Conservation (phyloP, 2,329 filamentous ascomycete species). For the Paracoccidioides lutzii region DNA sequence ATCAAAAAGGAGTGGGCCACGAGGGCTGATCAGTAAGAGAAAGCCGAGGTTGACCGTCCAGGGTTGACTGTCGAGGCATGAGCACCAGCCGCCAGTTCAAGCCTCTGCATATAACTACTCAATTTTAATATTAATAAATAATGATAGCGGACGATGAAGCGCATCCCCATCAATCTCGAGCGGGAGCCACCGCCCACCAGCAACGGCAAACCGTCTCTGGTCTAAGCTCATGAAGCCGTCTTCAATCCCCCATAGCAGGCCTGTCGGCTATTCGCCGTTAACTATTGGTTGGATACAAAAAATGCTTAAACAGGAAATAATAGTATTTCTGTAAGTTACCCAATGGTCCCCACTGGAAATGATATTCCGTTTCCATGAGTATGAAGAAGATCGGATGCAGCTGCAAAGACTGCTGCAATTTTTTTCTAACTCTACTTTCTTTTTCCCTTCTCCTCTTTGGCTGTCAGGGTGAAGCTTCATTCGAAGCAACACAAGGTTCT, state of each 20-base stretch:
- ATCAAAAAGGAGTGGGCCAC: not conserved
- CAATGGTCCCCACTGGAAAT: not conserved
- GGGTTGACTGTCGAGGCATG: too few relatives aligned
- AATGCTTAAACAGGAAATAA: not conserved
- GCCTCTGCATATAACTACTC: not conserved
- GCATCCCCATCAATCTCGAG: not conserved
- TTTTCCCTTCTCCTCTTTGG: too few relatives aligned
- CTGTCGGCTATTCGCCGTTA: not conserved
- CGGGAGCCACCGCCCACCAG: not conserved
- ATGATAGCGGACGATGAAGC: not conserved
- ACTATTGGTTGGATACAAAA: not conserved
- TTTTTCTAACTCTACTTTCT: too few relatives aligned
- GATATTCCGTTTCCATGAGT: not conserved
- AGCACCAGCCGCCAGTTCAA: too few relatives aligned
- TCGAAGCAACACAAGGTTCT: too few relatives aligned
- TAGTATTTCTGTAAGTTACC: not conserved
- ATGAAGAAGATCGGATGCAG: not conserved
- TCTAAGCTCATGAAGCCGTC: slow-evolving; percentile 1
- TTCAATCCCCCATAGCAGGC: not conserved
- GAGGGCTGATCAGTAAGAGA: not conserved
- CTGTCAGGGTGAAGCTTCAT: too few relatives aligned
- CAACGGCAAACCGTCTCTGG: not conserved
- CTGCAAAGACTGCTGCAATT: too few relatives aligned
- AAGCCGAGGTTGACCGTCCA: not conserved
- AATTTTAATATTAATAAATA: not conserved